Evolutionary conservation across 371 early-diverging fungal species (phyloP).

Genomic region (Smittium culicis): DNA sequence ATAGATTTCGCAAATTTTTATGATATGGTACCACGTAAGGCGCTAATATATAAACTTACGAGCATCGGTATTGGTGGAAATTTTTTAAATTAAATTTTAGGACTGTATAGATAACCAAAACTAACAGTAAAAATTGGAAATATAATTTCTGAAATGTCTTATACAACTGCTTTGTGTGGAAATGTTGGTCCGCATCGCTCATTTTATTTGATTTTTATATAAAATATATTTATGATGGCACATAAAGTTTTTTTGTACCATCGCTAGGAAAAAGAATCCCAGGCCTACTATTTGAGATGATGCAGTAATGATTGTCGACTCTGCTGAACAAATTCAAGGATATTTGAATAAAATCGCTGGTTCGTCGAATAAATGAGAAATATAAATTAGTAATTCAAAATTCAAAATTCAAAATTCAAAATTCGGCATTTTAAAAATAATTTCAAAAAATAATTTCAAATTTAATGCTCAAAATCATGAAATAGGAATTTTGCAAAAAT

Average conservation of each 20-base stretch:
- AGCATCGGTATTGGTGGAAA: neutral
- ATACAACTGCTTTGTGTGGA: neutral
- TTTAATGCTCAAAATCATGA: neutral
- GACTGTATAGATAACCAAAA: neutral
- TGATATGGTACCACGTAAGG: neutral
- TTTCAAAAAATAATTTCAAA: neutral
- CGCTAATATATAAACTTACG: neutral
- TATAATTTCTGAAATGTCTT: neutral
- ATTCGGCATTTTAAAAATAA: neutral
- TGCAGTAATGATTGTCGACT: neutral
- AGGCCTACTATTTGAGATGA: conserved; percentile 6
- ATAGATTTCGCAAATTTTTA: neutral
- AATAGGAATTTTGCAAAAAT: neutral
- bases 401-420: neutral
- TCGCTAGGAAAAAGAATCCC: neutral
- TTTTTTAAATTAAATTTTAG: neutral
- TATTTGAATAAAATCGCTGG: neutral
- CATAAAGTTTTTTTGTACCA: neutral
- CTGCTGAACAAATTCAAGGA: neutral
- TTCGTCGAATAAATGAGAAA: neutral
- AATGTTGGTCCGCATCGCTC: neutral
- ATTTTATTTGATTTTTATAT: neutral
- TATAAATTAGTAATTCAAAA: neutral
- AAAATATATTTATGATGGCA: neutral
- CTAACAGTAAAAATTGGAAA: neutral